Conservation (phyloP, 805 yeast species). For the Saccharomyces mikatae region DNA sequence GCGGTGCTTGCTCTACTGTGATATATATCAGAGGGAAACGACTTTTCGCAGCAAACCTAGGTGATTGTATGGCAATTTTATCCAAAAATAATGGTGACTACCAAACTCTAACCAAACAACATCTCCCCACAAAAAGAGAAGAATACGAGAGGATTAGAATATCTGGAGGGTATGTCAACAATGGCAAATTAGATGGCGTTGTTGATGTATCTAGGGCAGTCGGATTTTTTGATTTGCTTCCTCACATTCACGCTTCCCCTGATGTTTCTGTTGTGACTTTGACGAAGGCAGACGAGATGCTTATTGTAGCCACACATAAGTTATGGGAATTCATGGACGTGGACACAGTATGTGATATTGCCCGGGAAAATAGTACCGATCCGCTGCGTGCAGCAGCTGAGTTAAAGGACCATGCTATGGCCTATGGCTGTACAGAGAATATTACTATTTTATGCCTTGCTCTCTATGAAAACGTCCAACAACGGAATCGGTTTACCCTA, state of each 20-base stretch:
- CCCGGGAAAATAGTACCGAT: constrained; percentile 69
- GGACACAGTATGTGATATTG: constrained; percentile 85
- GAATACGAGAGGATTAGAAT: constrained; percentile 84
- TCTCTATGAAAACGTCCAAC: constrained; percentile 42
- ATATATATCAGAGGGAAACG: constrained; percentile 65
- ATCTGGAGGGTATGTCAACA: constrained; percentile 85
- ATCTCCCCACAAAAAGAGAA: constrained; percentile 69
- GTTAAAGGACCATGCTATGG: constrained; percentile 85
- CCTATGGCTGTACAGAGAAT: constrained; percentile 80
- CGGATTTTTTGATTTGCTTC: constrained; percentile 78
- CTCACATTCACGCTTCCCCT: constrained; percentile 86
- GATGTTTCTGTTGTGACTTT: constrained; percentile 55
- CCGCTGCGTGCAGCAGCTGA: constrained; percentile 91
- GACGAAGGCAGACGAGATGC: constrained; percentile 68
- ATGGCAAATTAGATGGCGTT: constrained; percentile 77
- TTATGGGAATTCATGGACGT: constrained; percentile 79
- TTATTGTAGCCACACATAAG: constrained; percentile 74
- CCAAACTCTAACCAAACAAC: constrained; percentile 62
- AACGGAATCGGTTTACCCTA: constrained; percentile 21
- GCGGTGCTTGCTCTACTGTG: constrained; percentile 83
- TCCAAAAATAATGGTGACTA: constrained; percentile 78
- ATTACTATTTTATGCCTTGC: constrained; percentile 75
- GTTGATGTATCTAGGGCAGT: constrained; percentile 82
- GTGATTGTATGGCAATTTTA: constrained; percentile 78
- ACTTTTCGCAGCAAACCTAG: constrained; percentile 78